phyloP scores from a whole-genome alignment of 2,329 filamentous ascomycete species.

The Moelleriella libera region DNA sequence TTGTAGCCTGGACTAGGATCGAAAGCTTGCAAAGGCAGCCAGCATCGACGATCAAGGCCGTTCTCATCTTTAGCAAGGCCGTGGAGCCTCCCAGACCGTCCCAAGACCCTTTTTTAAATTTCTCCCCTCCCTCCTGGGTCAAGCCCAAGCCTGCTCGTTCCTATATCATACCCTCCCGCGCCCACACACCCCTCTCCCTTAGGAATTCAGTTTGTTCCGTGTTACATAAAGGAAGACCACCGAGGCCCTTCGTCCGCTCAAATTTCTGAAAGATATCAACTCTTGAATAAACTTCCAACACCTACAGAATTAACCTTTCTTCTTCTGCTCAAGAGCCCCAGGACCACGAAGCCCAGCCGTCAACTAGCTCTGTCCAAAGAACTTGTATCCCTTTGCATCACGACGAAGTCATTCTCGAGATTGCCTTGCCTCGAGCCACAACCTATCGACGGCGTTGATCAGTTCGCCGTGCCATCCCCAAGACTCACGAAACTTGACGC shows the following conservation, averaged over 20 bases:
- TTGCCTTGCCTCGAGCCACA: too few species aligned
- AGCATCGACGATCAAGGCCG: constrained; percentile 5
- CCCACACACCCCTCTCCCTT: background rate
- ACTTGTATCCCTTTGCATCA: too few species aligned
- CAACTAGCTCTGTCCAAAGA: too few species aligned
- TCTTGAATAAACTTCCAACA: too few species aligned
- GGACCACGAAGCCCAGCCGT: too few species aligned
- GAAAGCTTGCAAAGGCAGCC: background rate
- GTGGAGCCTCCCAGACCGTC: constrained; percentile 3
- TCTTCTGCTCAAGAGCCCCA: too few species aligned
- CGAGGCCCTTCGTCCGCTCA: background rate
- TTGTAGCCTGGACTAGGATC: background rate
- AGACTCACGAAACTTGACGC: too few species aligned
- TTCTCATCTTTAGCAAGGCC: constrained; percentile 2
- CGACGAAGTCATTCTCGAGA: too few species aligned
- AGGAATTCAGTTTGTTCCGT: background rate
- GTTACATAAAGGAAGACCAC: background rate
- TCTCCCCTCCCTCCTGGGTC: constrained; percentile 2
- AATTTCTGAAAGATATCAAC: too few species aligned
- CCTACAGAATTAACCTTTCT: too few species aligned
- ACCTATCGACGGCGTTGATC: too few species aligned
- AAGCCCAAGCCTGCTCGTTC: constrained; percentile 2
- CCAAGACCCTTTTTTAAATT: constrained; percentile 3
- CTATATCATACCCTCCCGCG: background rate
- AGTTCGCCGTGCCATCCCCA: too few species aligned